Base-by-base conservation (phyloP, 192 early-diverging fungal genomes). In the Backusella mclennaniae region DNA sequence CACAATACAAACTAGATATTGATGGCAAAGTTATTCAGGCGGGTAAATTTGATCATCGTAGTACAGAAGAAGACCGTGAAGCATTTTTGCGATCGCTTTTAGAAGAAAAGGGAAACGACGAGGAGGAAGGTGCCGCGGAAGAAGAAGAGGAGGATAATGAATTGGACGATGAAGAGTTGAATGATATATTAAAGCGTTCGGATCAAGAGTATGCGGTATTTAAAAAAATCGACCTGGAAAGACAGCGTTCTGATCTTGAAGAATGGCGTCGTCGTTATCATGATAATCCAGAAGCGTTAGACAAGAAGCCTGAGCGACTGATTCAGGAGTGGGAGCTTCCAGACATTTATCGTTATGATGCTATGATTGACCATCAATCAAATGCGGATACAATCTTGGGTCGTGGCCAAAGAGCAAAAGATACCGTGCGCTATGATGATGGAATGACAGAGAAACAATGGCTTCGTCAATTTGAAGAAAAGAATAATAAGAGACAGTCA, bases 11-110 rank as follows among this genome's bases (percentile, higher is more conserved):
- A 80, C 84, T 97, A 39, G 95, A 96, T 76, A 93, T 99, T 80
- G 97, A 99, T 75, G 95, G 95, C 74, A 97, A 98, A 84, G 95
- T 99, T 67, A 99, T 99, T 81, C 96, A 99, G 82, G 96, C 96
- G 42, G 97, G 97, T 53, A 99, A 98, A 83, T 99, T 99, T 82
- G 97, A 99, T 80, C 90, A 98, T 79, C 96, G 97, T 79, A 96
- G 94, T 80, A 92, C 93, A 1, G 93, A 92, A 29, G 91, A 95
- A 69, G 97, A 99, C 77, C 92, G 96, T 66, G 97, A 99, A 73
- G 91, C 89, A 19, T 89, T 96, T 66, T 79, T 99, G 78, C 89
- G 95, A 46, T 89, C 93, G 26, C 83, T 97, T 39, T 87, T 76
- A 4, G 74, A 76, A 59, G 92, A 95, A 68, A 95, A 95, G 69